phyloP scores from a whole-genome alignment of 2,329 filamentous ascomycete genomes.

The Xylariomycetidae sp. region DNA sequence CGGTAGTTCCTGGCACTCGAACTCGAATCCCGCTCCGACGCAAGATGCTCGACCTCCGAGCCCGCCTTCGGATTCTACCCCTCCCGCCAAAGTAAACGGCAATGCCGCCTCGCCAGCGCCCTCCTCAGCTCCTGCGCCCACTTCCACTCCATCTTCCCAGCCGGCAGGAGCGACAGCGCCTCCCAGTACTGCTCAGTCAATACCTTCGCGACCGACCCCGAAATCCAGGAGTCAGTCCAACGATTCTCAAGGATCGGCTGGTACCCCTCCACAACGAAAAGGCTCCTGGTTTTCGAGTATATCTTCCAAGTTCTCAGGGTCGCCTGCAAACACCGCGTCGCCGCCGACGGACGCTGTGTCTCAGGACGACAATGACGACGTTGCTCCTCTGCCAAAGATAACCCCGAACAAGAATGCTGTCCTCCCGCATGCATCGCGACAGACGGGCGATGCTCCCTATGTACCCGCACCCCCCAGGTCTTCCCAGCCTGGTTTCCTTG shows the following conservation, averaged over 20 bases:
- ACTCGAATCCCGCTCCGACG: conserved; percentile 16
- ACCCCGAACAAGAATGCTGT: conserved; percentile 52
- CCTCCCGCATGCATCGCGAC: conserved; percentile 48
- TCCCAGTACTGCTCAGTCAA: conserved; percentile 19
- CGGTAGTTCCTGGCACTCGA: conserved; percentile 14
- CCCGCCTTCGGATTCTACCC: conserved; percentile 11
- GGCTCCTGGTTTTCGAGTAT: conserved; percentile 92
- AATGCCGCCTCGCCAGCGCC: conserved; percentile 14
- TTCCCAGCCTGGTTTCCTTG: conserved; percentile 66
- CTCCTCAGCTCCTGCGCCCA: conserved; percentile 10
- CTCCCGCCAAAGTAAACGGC: conserved; percentile 19
- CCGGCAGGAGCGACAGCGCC: conserved; percentile 10
- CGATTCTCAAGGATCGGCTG: conserved; percentile 24
- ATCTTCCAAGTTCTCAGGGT: conserved; percentile 82
- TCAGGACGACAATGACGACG: conserved; percentile 25
- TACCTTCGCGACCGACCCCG: conserved; percentile 25
- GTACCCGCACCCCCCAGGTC: conserved; percentile 68
- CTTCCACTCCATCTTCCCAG: conserved; percentile 10
- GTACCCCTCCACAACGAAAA: conserved; percentile 42
- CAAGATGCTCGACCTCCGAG: conserved; percentile 14
- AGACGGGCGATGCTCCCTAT: conserved; percentile 59
- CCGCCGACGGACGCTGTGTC: conserved; percentile 23
- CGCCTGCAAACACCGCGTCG: conserved; percentile 28
- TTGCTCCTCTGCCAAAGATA: conserved; percentile 43
- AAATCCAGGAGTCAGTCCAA: conserved; percentile 27